Evolutionary conservation across 2,329 filamentous ascomycete genomes (phyloP).

Genomic region (Dryadomyces quercivorus): DNA sequence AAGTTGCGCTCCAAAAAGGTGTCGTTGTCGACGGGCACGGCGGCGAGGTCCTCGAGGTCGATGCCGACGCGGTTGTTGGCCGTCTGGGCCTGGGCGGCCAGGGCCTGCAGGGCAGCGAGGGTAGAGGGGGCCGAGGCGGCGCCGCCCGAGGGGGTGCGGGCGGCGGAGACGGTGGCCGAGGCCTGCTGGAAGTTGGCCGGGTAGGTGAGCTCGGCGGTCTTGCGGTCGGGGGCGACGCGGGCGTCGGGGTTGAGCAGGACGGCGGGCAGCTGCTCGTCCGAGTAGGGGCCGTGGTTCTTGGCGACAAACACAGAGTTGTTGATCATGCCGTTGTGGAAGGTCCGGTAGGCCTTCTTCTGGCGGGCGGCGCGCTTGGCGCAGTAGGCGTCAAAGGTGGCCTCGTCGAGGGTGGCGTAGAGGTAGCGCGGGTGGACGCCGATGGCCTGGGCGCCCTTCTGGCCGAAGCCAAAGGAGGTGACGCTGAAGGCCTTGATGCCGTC

Average conservation of each 20-base stretch:
- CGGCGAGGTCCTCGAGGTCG: slow-evolving; percentile 79
- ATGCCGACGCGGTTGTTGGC: slow-evolving; percentile 75
- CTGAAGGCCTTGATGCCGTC: slow-evolving; percentile 98
- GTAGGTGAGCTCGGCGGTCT: slow-evolving; percentile 67
- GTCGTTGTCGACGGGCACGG: slow-evolving; percentile 86
- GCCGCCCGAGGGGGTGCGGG: slow-evolving; percentile 33
- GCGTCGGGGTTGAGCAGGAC: slow-evolving; percentile 92
- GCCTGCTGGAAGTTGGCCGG: slow-evolving; percentile 47
- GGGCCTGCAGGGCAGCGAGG: slow-evolving; percentile 62
- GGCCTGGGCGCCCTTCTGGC: slow-evolving; percentile 95
- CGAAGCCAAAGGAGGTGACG: slow-evolving; percentile 97
- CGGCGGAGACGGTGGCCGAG: slow-evolving; percentile 16
- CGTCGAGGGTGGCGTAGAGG: slow-evolving; percentile 85
- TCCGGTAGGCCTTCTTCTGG: slow-evolving; percentile 98
- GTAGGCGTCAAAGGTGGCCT: slow-evolving; percentile 71
- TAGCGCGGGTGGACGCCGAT: slow-evolving; percentile 97
- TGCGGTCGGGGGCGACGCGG: slow-evolving; percentile 76
- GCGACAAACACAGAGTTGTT: slow-evolving; percentile 97
- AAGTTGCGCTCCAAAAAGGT: slow-evolving; percentile 95
- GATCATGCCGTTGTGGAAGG: slow-evolving; percentile 96
- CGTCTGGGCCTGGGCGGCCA: slow-evolving; percentile 50
- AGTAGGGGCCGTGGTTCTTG: slow-evolving; percentile 84
- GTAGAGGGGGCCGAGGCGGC: slow-evolving; percentile 32
- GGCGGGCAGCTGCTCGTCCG: slow-evolving; percentile 70
- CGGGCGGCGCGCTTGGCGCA: slow-evolving; percentile 78